phyloP scores from a whole-genome alignment of 2,329 filamentous ascomycete species.

The Didymella pomorum region DNA sequence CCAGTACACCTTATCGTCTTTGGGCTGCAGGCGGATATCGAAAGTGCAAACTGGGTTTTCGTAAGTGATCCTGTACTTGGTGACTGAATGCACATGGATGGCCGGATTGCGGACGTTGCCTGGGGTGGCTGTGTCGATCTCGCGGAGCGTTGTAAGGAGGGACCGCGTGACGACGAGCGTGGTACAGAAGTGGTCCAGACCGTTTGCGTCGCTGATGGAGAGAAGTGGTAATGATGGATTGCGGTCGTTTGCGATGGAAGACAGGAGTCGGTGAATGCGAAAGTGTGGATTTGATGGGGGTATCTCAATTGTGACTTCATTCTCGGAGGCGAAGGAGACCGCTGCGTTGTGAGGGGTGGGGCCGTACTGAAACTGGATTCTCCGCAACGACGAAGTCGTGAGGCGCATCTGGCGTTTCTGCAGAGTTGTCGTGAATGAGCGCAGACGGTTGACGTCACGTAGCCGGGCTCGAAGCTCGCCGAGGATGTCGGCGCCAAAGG shows the following conservation, averaged over 20 bases:
- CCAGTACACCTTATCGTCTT: conserved; percentile 49
- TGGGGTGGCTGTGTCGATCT: conserved; percentile 62
- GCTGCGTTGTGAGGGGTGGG: conserved; percentile 60
- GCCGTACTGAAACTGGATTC: conserved; percentile 73
- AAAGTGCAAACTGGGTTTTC: conserved; percentile 52
- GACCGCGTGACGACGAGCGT: conserved; percentile 69
- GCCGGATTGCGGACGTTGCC: conserved; percentile 39
- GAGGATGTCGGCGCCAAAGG: conserved; percentile 67
- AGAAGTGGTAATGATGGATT: conserved; percentile 64
- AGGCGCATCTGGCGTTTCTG: conserved; percentile 63
- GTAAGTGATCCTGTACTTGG: conserved; percentile 53
- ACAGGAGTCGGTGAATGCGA: conserved; percentile 67
- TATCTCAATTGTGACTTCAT: conserved; percentile 65
- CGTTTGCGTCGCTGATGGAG: conserved; percentile 58
- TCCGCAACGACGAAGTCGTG: conserved; percentile 65
- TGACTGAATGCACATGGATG: conserved; percentile 46
- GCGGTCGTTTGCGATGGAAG: conserved; percentile 65
- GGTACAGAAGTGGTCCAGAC: conserved; percentile 65
- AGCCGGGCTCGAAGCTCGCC: conserved; percentile 67
- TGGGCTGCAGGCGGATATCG: conserved; percentile 45
- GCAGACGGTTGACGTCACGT: conserved; percentile 73
- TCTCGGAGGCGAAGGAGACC: conserved; percentile 62
- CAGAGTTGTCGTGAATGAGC: conserved; percentile 73
- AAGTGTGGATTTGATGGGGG: conserved; percentile 72
- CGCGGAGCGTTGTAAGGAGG: conserved; percentile 67